A percentile compares a stretch with the other conserved stretches of the same genome.
phyloP scores from a whole-genome alignment of 1,284 basidiomycete species.

The Filobasidium uniguttulatum region DNA sequence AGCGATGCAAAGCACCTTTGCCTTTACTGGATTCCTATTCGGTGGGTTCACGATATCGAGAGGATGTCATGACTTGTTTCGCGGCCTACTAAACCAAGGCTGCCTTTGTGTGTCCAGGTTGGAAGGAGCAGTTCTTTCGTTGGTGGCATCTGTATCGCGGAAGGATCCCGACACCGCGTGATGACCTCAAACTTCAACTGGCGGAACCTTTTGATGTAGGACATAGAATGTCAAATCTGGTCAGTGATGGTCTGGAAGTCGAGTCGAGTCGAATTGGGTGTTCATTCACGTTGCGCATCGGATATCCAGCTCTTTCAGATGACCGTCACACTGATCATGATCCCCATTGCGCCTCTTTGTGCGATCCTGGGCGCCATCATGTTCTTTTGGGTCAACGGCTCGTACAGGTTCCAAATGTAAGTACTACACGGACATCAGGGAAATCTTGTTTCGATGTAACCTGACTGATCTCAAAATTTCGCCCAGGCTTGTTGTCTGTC shows the following conservation, averaged over 20 bases:
- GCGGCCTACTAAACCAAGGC: no score
- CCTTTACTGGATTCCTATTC: slow-evolving; percentile 4
- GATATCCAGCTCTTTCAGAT: slow-evolving; percentile 4
- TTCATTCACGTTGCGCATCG: no score
- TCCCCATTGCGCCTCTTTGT: slow-evolving; percentile 12
- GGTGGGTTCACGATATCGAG: neutral
- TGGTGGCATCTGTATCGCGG: neutral
- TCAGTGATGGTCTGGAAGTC: neutral
- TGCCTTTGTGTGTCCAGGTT: neutral
- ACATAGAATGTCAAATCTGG: slow-evolving; percentile 1
- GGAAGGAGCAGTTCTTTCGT: neutral
- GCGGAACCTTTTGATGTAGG: neutral
- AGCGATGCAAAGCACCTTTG: slow-evolving; percentile 5
- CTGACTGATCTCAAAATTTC: neutral
- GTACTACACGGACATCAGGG: neutral
- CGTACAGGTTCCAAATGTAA: slow-evolving; percentile 10
- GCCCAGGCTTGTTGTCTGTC: neutral
- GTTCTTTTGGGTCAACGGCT: neutral
- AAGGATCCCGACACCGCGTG: neutral
- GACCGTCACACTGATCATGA: slow-evolving; percentile 8
- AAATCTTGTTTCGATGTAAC: neutral
- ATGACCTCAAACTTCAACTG: neutral
- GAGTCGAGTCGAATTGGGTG: no score
- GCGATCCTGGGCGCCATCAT: slow-evolving; percentile 1
- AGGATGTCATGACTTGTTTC: no score